These are phyloP conservation scores for Ceratobasidium papillatum DNA, from an alignment of 1,284 basidiomycete species.

Conservation along the genomic window DNA sequence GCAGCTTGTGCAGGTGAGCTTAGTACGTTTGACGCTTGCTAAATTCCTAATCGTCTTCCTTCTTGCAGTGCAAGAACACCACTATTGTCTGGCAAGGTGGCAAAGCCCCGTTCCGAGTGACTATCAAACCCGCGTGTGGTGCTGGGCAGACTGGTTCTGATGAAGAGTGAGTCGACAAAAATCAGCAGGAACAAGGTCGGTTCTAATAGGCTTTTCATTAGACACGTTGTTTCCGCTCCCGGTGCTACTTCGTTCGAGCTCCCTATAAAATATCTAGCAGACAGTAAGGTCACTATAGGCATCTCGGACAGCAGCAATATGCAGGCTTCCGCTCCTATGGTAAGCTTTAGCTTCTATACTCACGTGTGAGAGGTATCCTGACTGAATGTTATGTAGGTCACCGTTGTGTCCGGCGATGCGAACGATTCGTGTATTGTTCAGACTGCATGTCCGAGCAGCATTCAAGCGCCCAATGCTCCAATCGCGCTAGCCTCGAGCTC, in stretches of 20 bases:
- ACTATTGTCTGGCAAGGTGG: conserved; percentile 64
- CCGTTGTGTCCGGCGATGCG: conserved; percentile 24
- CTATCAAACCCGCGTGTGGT: conserved; percentile 51
- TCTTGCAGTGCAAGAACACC: conserved; percentile 62
- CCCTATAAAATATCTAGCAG: conserved; percentile 12
- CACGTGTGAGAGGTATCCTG: not conserved
- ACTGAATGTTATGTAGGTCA: not conserved
- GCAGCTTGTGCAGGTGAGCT: conserved; percentile 61
- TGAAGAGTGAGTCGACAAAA: conserved; percentile 9
- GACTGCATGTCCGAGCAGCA: conserved; percentile 7
- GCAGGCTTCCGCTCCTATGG: conserved; percentile 34
- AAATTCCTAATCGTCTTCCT: conserved; percentile 13
- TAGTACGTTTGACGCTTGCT: not conserved
- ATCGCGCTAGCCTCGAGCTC: conserved; percentile 11
- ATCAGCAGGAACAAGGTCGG: not conserved
- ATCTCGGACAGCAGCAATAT: conserved; percentile 32
- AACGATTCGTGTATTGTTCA: conserved; percentile 31
- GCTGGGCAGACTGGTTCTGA: conserved; percentile 28
- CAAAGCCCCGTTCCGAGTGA: conserved; percentile 65
- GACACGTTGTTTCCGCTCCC: not conserved
- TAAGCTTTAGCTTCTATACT: not conserved
- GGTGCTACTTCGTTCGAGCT: conserved; percentile 26
- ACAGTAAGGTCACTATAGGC: not conserved
- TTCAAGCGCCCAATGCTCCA: conserved; percentile 22
- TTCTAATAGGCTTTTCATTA: not conserved